Percentiles rank a stretch among this genome's conserved stretches.
phyloP scores from a whole-genome alignment of 1,284 basidiomycete genomes.

The Vanrija pseudolonga region DNA sequence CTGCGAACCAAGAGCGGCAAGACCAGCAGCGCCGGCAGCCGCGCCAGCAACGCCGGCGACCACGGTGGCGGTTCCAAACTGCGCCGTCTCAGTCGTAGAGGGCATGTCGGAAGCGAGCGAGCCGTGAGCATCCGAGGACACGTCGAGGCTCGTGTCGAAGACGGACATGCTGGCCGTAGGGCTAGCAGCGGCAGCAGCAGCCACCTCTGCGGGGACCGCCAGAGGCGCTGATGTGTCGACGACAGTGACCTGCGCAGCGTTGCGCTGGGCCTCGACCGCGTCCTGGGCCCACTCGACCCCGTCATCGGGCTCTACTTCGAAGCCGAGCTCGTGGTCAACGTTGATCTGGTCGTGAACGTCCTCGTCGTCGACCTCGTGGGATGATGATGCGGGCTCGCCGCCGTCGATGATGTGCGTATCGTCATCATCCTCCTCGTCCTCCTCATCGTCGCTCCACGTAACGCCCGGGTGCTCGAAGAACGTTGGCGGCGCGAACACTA shows the following conservation, averaged over 20 bases:
- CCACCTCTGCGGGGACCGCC: background rate
- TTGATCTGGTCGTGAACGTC: conserved; percentile 11
- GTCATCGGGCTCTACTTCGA: conserved; percentile 52
- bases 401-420: conserved; percentile 66
- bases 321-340: conserved; percentile 7
- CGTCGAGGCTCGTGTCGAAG: background rate
- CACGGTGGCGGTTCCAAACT: background rate
- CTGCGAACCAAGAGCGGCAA: background rate
- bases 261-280: conserved; percentile 45
- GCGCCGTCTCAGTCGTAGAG: background rate
- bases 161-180: background rate
- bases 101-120: conserved; percentile 1
- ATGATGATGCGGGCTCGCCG: conserved; percentile 8
- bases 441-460: conserved; percentile 70
- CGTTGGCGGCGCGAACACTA: conserved; percentile 53
- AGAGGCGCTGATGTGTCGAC: conserved; percentile 6
- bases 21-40: background rate
- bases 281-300: conserved; percentile 53
- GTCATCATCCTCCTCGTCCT: conserved; percentile 56
- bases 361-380: conserved; percentile 14
- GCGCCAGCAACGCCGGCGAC: background rate
- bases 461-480: conserved; percentile 54
- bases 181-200: conserved; percentile 4
- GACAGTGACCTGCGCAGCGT: conserved; percentile 25
- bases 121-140: background rate